Evolutionary conservation across 129 eudicot species (phyloP).

Genomic region (Dittrichia graveolens): DNA sequence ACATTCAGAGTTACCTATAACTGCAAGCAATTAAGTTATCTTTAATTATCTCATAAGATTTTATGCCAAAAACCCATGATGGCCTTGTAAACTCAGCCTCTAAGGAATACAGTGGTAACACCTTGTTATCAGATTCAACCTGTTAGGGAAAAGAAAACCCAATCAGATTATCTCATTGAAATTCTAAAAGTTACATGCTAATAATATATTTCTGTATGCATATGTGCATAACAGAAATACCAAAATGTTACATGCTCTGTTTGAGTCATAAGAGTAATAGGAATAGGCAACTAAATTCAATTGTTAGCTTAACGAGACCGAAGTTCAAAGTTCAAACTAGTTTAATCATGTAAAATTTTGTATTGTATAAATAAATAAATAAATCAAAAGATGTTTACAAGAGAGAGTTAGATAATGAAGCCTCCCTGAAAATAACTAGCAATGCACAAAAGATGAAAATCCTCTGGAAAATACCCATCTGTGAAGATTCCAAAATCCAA

Average conservation of each 20-base stretch:
- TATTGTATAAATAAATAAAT: neutral
- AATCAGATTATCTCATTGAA: neutral
- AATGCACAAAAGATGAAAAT: neutral
- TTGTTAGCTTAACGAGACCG: neutral
- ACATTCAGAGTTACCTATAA: constrained; percentile 45
- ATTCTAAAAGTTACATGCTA: neutral
- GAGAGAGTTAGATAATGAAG: neutral
- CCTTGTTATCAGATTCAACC: constrained; percentile 49
- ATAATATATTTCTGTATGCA: too few relatives aligned
- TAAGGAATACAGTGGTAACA: constrained; percentile 46
- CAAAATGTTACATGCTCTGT: neutral
- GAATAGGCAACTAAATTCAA: neutral
- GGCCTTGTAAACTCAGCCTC: constrained; percentile 71
- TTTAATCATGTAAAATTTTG: neutral
- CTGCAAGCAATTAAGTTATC: constrained; percentile 54
- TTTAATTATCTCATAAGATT: constrained; percentile 48
- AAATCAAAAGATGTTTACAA: neutral
- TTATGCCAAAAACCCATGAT: constrained; percentile 57
- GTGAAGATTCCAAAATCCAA: constrained; percentile 63
- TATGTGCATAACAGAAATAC: too few relatives aligned
- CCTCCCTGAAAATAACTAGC: neutral
- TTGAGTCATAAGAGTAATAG: neutral
- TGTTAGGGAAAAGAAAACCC: constrained; percentile 7
- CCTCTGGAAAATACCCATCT: constrained; percentile 42
- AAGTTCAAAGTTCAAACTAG: neutral